A percentile compares a stretch with the other conserved stretches of the same genome.
Evolutionary conservation across 2,329 filamentous ascomycete species (phyloP).

Genomic region (Paraphaeosphaeria minitans): DNA sequence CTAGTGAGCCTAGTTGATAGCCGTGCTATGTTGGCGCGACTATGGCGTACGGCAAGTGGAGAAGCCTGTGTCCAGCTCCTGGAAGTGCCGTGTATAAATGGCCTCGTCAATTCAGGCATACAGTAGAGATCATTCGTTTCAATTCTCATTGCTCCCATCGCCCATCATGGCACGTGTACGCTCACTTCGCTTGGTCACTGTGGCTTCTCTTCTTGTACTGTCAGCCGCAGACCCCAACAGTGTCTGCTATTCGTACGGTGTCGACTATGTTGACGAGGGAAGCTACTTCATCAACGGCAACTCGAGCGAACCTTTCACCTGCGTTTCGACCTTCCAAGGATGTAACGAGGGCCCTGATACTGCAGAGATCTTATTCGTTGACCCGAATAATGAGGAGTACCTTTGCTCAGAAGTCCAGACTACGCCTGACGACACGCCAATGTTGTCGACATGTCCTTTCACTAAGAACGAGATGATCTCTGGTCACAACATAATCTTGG

Average conservation of each 20-base stretch:
- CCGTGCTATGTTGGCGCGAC: background rate
- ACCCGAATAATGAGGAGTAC: slow-evolving; percentile 48
- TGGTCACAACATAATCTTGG: slow-evolving; percentile 52
- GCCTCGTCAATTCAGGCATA: background rate
- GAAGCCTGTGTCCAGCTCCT: background rate
- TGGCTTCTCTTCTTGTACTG: slow-evolving; percentile 33
- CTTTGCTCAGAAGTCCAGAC: slow-evolving; percentile 50
- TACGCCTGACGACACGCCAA: slow-evolving; percentile 45
- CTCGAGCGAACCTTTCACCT: slow-evolving; percentile 50
- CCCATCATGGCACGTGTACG: slow-evolving; percentile 34
- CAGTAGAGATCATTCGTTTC: background rate
- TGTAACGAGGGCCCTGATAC: slow-evolving; percentile 45
- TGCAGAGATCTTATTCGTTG: slow-evolving; percentile 51
- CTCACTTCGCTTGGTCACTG: slow-evolving; percentile 27
- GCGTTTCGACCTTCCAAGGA: slow-evolving; percentile 51
- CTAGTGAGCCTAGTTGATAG: background rate
- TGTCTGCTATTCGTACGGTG: slow-evolving; percentile 45
- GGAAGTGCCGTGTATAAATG: slow-evolving; percentile 18
- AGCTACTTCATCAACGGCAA: slow-evolving; percentile 54
- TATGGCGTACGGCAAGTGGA: background rate
- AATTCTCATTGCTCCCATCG: slow-evolving; percentile 7
- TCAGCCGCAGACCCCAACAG: slow-evolving; percentile 29
- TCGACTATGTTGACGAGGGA: slow-evolving; percentile 52
- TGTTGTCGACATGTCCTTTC: slow-evolving; percentile 51
- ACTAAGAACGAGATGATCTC: slow-evolving; percentile 51